Base-by-base conservation (phyloP, 306 rosid genomes). In the Prunus davidiana region DNA sequence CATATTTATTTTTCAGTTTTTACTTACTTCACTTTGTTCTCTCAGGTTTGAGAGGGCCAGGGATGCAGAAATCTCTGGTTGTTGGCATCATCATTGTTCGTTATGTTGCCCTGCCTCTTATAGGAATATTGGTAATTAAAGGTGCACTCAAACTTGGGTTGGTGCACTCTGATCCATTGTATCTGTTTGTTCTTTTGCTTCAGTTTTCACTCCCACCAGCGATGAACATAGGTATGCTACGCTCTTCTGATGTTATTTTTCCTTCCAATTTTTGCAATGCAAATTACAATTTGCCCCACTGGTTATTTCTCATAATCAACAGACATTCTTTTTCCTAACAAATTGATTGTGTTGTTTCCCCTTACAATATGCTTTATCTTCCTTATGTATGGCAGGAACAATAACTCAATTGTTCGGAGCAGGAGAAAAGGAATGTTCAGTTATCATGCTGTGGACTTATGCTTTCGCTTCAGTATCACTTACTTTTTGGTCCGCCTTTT, bases 131-230 rank as follows among this genome's bases (percentile, higher is more conserved):
- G 24, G 58, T 93, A 10, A 28, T 89, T 54, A 86, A 86, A 76
- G 89, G 91, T 18, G 92, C 91, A 28, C 50, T 81, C n/a, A 70
- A 72, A 10, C 67, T 86, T 52, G 98, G 97, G 69, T 76, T 86
- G 71, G 91, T 89, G 77, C 87, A 76, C 52, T 27, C 82, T 12
- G 90, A 93, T 83, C 93, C 93, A 41, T 84, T 93, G 49, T 91
- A 91, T 72, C 88, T 84, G 78, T 91, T 93, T 67, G 86, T 93
- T 54, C 98, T 91, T 66, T 92, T 91, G 4, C 89, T 93, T 73
- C 97, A 89, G 72, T 93, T 82, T 83, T 87, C 93, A 71, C 77
- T 93, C 65, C 98, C 96, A 0, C 97, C 98, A 14, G 97, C 98
- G 38, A 89, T 93, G 97, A 34, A 38, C 43, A 38, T 38, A 7